Conservation (phyloP, 192 early-diverging fungal genomes). For the Geranomyces variabilis region DNA sequence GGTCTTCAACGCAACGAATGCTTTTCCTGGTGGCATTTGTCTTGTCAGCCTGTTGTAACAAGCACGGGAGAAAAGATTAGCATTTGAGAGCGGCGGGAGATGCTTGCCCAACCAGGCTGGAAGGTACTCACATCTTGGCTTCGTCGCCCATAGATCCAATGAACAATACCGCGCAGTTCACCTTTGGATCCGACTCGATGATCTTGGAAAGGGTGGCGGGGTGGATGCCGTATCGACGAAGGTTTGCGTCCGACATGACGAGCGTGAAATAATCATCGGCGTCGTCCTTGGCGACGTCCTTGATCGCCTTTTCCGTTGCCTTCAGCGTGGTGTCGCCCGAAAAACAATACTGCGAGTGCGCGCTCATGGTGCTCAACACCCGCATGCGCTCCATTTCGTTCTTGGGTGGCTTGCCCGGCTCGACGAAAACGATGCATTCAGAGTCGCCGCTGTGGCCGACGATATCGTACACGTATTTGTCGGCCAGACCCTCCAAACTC, state of each 20-base stretch:
- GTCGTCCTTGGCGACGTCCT: constrained; percentile 70
- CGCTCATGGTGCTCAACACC: constrained; percentile 67
- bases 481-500: constrained; percentile 71
- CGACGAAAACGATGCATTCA: constrained; percentile 73
- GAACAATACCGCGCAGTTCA: constrained; percentile 77
- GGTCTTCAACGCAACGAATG: constrained; percentile 46
- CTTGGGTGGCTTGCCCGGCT: constrained; percentile 70
- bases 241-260: constrained; percentile 80
- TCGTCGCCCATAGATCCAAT: constrained; percentile 80
- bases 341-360: constrained; percentile 80
- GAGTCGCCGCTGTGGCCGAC: constrained; percentile 77
- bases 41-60: constrained; percentile 41
- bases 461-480: constrained; percentile 80
- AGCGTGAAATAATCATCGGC: constrained; percentile 82
- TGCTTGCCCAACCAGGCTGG: too few relatives aligned
- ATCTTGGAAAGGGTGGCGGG: constrained; percentile 67
- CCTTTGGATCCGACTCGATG: constrained; percentile 70
- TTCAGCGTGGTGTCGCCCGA: constrained; percentile 78
- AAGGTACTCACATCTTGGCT: constrained; percentile 50
- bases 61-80: not conserved
- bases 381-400: constrained; percentile 76
- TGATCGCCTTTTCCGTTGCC: constrained; percentile 66
- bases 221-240: constrained; percentile 77
- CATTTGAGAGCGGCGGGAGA: too few relatives aligned
- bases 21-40: constrained; percentile 33